phyloP scores from a whole-genome alignment of 2,329 filamentous ascomycete species.

The Aspergillus japonicus region DNA sequence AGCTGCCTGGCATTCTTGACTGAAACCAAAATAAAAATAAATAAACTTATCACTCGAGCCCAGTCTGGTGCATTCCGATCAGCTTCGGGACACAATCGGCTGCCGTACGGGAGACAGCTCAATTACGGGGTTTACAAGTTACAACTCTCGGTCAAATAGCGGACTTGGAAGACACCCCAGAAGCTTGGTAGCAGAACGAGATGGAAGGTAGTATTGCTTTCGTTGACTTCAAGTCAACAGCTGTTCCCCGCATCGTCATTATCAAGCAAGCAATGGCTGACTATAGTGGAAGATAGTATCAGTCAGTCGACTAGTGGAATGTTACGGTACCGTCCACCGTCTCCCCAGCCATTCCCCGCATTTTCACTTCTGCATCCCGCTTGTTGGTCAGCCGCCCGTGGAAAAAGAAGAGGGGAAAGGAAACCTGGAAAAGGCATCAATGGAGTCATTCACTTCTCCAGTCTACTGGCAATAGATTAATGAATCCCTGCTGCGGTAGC shows the following conservation, averaged over 20 bases:
- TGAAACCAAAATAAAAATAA: not conserved
- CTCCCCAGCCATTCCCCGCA: conserved; percentile 5
- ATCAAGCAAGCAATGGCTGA: not conserved
- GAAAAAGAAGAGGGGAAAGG: not conserved
- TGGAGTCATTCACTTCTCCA: too few species aligned
- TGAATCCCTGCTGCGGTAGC: not conserved
- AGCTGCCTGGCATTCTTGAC: conserved; percentile 1
- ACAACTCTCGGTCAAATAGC: not conserved
- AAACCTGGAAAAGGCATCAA: too few species aligned
- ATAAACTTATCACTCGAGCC: not conserved
- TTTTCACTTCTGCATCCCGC: not conserved
- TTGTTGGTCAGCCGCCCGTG: not conserved
- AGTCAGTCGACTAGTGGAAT: not conserved
- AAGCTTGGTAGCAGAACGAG: not conserved
- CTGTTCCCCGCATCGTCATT: not conserved
- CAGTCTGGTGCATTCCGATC: not conserved
- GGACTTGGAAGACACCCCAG: not conserved
- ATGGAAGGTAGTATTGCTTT: not conserved
- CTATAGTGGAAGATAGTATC: not conserved
- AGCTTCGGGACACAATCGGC: not conserved
- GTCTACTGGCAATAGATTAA: not conserved
- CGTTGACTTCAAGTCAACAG: not conserved
- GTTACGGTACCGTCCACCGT: not conserved
- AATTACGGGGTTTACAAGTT: not conserved
- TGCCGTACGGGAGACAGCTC: too few species aligned